Evolutionary conservation across 257 asterid genomes (phyloP).

Genomic region (Solanum neorickii): DNA sequence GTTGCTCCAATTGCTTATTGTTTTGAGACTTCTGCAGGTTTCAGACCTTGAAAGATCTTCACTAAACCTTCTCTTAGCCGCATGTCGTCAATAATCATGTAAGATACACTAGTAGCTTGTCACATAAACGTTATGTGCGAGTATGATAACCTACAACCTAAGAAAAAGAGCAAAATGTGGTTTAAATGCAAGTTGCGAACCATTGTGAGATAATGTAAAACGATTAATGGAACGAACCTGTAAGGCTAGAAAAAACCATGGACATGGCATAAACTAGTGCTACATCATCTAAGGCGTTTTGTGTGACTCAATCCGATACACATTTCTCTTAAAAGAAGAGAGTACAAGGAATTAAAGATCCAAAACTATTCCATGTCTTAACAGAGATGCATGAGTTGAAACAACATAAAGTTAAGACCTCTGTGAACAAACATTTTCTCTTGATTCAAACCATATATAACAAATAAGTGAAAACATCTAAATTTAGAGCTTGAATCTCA

Average conservation of each 20-base stretch:
- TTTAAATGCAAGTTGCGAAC: neutral
- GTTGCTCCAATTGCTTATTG: neutral
- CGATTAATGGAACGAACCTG: neutral
- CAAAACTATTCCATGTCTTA: neutral
- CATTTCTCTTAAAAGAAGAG: neutral
- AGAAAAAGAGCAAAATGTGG: neutral
- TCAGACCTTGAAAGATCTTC: neutral
- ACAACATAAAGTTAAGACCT: neutral
- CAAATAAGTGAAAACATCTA: neutral
- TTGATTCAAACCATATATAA: neutral
- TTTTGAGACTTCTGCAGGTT: neutral
- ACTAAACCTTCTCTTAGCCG: neutral
- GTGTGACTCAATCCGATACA: neutral
- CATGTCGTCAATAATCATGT: neutral
- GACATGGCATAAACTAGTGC: neutral
- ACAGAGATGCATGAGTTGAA: neutral
- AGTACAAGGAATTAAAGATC: neutral
- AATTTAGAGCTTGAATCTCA: neutral
- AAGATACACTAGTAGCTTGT: neutral
- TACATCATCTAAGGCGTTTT: neutral
- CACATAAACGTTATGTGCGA: neutral
- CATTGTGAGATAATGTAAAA: neutral
- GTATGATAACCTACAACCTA: neutral
- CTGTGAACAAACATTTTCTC: neutral
- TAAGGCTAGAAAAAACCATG: neutral